Conservation (phyloP, 2,329 filamentous ascomycete species). For the Sclerotinia nivalis region DNA sequence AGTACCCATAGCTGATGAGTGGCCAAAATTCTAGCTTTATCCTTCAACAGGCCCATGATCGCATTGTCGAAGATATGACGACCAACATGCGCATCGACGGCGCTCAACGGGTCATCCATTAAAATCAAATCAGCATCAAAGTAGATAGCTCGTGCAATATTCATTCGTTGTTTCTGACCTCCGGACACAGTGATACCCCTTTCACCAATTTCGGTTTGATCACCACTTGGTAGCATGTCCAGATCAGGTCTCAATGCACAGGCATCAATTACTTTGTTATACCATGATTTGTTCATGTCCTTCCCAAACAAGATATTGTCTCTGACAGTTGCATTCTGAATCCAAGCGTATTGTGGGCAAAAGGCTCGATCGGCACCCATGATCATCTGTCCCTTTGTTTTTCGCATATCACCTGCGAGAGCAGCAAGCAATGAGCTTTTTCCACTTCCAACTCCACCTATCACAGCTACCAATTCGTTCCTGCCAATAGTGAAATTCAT, state of each 20-base stretch:
- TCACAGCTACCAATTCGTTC: conserved; percentile 80
- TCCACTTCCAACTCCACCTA: conserved; percentile 83
- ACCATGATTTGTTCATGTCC: conserved; percentile 72
- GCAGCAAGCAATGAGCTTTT: conserved; percentile 89
- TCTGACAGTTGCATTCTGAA: conserved; percentile 84
- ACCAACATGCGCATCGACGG: conserved; percentile 69
- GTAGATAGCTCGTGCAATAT: conserved; percentile 82
- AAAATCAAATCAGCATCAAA: conserved; percentile 67
- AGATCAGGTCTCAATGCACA: conserved; percentile 84
- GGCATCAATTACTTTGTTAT: conserved; percentile 60
- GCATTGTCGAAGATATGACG: conserved; percentile 88
- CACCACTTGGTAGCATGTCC: conserved; percentile 88
- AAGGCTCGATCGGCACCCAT: conserved; percentile 83
- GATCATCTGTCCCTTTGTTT: conserved; percentile 70
- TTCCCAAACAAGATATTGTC: conserved; percentile 93
- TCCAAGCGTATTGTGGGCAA: conserved; percentile 97
- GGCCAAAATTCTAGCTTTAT: conserved; percentile 88
- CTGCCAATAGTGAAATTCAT: conserved; percentile 68
- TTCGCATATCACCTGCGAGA: conserved; percentile 90
- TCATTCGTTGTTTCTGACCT: conserved; percentile 91
- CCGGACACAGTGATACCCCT: conserved; percentile 94
- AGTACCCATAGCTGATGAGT: conserved; percentile 96
- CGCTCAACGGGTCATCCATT: conserved; percentile 69
- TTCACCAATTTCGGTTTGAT: conserved; percentile 91
- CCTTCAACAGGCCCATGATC: conserved; percentile 81